Conservation (phyloP, 78 protist genomes). For the Monosiga brevicollis region DNA sequence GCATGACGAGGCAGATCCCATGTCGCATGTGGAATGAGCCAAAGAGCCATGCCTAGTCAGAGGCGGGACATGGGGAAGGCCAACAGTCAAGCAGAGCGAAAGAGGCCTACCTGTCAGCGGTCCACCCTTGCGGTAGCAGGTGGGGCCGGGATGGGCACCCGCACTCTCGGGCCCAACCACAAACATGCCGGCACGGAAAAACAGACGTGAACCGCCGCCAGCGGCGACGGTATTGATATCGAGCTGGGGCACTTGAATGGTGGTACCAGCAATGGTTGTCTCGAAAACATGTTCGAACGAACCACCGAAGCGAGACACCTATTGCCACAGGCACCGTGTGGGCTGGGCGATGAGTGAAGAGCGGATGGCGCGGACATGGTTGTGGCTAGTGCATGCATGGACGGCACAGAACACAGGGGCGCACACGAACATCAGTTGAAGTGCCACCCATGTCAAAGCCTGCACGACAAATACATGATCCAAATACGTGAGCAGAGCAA, state of each 20-base stretch:
- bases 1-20: too few relatives aligned
- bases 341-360: neutral
- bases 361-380: neutral
- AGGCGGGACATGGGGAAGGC: too few relatives aligned
- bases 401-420: neutral
- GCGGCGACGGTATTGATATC: slow-evolving; percentile 90
- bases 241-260: slow-evolving; percentile 85
- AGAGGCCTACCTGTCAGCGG: too few relatives aligned
- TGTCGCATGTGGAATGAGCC: too few relatives aligned
- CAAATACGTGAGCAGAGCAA: too few relatives aligned
- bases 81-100: too few relatives aligned
- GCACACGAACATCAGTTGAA: slow-evolving; percentile 72
- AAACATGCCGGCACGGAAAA: slow-evolving; percentile 60
- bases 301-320: slow-evolving; percentile 42
- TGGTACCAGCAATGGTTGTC: slow-evolving; percentile 72
- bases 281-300: slow-evolving; percentile 76
- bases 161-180: slow-evolving; percentile 86
- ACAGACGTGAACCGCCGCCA: slow-evolving; percentile 86
- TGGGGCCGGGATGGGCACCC: slow-evolving; percentile 82
- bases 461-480: too few relatives aligned
- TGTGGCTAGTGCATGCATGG: neutral
- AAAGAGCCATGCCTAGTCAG: too few relatives aligned
- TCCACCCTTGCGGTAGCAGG: slow-evolving; percentile 88
- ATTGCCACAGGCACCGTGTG: neutral
- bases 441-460: slow-evolving; percentile 98